Evolutionary conservation across 805 yeast species (phyloP).

Genomic region (Yarrowia sp.): DNA sequence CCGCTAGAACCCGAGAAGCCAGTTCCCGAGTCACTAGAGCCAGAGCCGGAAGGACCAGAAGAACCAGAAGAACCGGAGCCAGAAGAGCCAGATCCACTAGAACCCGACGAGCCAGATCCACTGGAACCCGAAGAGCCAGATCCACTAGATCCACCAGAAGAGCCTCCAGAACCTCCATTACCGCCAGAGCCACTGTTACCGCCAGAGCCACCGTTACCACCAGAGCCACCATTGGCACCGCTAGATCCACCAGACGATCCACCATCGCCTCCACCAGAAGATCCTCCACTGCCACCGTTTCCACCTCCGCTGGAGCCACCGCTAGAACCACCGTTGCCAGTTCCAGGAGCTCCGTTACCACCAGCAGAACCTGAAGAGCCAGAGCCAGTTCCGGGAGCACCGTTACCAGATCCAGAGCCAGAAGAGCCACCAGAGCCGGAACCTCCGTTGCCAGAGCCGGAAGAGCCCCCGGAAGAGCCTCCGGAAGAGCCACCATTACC

Average conservation of each 20-base stretch:
- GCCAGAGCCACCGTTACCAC: neutral
- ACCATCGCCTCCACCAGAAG: conserved; percentile 8
- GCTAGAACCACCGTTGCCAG: conserved; percentile 7
- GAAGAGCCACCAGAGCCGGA: neutral
- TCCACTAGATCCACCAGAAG: conserved; percentile 5
- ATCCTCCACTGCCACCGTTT: conserved; percentile 1
- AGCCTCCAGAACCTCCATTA: conserved; percentile 12
- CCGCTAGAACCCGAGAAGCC: conserved; percentile 22
- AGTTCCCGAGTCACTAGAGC: conserved; percentile 1
- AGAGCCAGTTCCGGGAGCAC: conserved; percentile 17
- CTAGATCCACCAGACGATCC: neutral
- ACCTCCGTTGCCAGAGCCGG: conserved; percentile 3
- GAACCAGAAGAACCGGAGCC: conserved; percentile 1
- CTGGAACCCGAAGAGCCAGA: conserved; percentile 12
- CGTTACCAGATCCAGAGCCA: neutral
- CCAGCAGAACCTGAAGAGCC: neutral
- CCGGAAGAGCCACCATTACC: neutral
- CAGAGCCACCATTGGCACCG: neutral
- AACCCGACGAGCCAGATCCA: neutral
- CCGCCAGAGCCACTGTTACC: conserved; percentile 10
- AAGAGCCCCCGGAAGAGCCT: neutral
- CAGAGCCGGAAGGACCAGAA: conserved; percentile 3
- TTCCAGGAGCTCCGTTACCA: conserved; percentile 1
- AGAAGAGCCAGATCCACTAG: conserved; percentile 2
- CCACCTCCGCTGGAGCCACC: neutral